phyloP scores from a whole-genome alignment of 352 stramenopile genomes.

The Phytophthora constricta region DNA sequence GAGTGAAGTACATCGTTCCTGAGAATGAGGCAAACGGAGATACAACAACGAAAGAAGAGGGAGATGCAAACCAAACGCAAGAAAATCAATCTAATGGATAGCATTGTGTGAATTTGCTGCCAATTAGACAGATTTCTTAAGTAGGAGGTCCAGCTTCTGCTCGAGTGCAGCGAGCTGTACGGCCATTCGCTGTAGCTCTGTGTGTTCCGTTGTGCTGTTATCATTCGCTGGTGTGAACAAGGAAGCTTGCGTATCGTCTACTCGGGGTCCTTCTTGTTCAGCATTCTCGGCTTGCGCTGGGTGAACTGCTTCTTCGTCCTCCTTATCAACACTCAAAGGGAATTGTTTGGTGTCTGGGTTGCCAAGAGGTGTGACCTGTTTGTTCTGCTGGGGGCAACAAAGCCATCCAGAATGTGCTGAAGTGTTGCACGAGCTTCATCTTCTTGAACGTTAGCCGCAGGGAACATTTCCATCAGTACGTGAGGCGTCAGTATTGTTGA shows the following conservation, averaged over 20 bases:
- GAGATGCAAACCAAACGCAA: too few species aligned
- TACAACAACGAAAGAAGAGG: constrained; percentile 1
- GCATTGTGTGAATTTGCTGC: not conserved
- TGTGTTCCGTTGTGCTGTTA: not conserved
- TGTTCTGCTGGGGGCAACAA: constrained; percentile 11
- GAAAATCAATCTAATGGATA: not conserved
- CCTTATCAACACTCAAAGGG: constrained; percentile 2
- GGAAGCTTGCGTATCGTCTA: not conserved
- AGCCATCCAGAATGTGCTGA: constrained; percentile 25
- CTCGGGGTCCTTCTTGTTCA: constrained; percentile 1
- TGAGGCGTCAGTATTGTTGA: too few species aligned
- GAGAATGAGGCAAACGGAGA: constrained; percentile 20
- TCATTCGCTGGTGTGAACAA: not conserved
- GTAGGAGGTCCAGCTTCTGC: constrained; percentile 33
- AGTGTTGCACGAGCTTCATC: constrained; percentile 33
- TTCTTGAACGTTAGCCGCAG: constrained; percentile 24
- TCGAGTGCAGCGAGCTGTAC: constrained; percentile 21
- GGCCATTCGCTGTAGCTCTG: constrained; percentile 21
- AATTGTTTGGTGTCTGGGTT: not conserved
- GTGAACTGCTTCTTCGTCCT: constrained; percentile 3
- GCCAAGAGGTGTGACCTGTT: too few species aligned
- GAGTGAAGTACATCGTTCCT: constrained; percentile 42
- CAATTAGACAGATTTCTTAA: constrained; percentile 10
- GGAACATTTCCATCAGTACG: constrained; percentile 34
- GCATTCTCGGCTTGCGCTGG: not conserved